Conservation (phyloP, 108 stramenopile species). For the Stephanodiscus minutulus region DNA sequence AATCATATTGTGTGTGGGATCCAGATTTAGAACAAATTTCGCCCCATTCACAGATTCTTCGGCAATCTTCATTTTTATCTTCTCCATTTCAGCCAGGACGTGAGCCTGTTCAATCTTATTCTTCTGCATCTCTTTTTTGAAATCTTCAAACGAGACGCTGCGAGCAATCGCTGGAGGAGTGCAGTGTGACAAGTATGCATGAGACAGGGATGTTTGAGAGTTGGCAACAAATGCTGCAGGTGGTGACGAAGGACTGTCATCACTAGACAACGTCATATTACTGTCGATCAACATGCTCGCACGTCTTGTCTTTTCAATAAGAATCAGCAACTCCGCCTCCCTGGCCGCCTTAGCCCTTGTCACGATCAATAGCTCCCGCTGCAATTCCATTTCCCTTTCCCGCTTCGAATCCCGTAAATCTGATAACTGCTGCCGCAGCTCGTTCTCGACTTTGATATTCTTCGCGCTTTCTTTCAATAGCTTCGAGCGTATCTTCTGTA, state of each 20-base stretch:
- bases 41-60: constrained; percentile 3
- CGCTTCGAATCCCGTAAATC: constrained; percentile 31
- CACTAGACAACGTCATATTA: background rate
- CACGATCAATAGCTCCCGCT: constrained; percentile 40
- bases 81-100: constrained; percentile 26
- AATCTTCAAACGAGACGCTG: constrained; percentile 8
- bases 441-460: constrained; percentile 27
- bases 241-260: constrained; percentile 8
- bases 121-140: constrained; percentile 11
- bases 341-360: constrained; percentile 34
- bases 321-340: constrained; percentile 38
- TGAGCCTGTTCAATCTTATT: constrained; percentile 26
- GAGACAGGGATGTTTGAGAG: background rate
- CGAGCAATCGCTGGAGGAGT: background rate
- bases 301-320: constrained; percentile 24
- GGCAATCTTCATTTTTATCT: constrained; percentile 25
- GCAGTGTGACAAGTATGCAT: background rate
- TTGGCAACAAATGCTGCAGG: background rate
- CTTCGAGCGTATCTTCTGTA: constrained; percentile 31
- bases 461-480: constrained; percentile 26
- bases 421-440: constrained; percentile 25
- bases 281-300: constrained; percentile 33
- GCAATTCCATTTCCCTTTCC: constrained; percentile 37
- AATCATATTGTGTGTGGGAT: background rate
- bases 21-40: background rate